Percentiles rank a stretch among this genome's conserved stretches.
phyloP scores from a whole-genome alignment of 192 early-diverging fungal genomes.

The Mortierella alpina region DNA sequence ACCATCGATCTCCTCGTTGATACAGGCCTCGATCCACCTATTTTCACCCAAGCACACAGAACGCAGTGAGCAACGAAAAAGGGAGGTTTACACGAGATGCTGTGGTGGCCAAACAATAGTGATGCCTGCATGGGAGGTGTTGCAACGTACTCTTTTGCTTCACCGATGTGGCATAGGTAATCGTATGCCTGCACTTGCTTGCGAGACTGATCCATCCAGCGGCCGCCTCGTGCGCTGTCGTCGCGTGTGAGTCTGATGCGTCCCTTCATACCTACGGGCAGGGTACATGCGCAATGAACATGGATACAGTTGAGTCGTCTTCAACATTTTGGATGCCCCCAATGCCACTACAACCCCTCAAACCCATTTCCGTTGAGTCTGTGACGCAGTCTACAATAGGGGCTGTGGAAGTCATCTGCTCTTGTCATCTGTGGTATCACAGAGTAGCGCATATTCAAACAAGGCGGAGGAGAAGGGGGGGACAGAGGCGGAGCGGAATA shows the following conservation, averaged over 20 bases:
- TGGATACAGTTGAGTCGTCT: background rate
- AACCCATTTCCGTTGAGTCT: no score
- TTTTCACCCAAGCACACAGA: background rate
- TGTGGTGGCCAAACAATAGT: background rate
- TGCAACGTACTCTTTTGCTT: constrained; percentile 93
- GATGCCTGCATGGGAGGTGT: background rate
- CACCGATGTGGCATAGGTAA: constrained; percentile 98
- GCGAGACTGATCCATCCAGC: constrained; percentile 93
- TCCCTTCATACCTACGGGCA: constrained; percentile 55
- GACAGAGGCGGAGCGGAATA: no score
- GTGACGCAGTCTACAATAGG: background rate
- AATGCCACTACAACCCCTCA: background rate
- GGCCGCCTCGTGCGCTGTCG: constrained; percentile 42
- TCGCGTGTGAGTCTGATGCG: constrained; percentile 60
- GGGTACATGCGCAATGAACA: background rate
- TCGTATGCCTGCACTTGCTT: constrained; percentile 96
- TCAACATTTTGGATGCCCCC: constrained; percentile 1
- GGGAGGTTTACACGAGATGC: background rate
- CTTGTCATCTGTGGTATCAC: no score
- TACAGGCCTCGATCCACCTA: constrained; percentile 96
- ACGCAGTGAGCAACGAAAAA: background rate
- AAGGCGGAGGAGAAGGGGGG: no score
- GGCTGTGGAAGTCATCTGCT: background rate
- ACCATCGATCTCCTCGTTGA: constrained; percentile 81
- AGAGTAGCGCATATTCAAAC: no score